Conservation (phyloP, 257 asterid species). For the Petunia secreta region DNA sequence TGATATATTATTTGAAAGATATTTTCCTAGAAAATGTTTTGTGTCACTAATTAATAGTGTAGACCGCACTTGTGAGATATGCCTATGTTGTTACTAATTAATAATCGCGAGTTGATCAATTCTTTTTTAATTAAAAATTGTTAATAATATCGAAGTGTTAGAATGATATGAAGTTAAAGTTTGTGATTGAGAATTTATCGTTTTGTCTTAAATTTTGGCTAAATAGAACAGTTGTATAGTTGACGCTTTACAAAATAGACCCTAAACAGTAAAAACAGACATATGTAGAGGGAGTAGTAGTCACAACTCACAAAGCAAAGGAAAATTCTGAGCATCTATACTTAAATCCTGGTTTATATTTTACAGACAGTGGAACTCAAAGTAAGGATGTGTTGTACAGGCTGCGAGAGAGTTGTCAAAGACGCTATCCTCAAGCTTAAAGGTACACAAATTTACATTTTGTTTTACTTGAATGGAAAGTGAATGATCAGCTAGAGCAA, state of each 20-base stretch:
- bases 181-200: too few relatives aligned
- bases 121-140: neutral
- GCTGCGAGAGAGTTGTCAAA: slow-evolving; percentile 86
- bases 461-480: too few relatives aligned
- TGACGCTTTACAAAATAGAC: neutral
- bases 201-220: too few relatives aligned
- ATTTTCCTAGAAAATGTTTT: too few relatives aligned
- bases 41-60: neutral
- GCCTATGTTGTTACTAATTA: neutral
- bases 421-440: slow-evolving; percentile 77
- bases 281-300: neutral
- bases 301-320: slow-evolving; percentile 26
- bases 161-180: neutral
- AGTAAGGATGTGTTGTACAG: slow-evolving; percentile 96
- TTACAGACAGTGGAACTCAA: slow-evolving; percentile 86
- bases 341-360: neutral
- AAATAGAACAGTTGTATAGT: too few relatives aligned
- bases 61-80: neutral
- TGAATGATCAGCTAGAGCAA: too few relatives aligned
- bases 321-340: neutral
- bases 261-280: neutral
- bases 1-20: neutral
- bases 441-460: slow-evolving; percentile 37
- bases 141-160: neutral
- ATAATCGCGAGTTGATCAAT: neutral